Conservation (phyloP, 768 basidiomycete species). For the Lactarius quietus region DNA sequence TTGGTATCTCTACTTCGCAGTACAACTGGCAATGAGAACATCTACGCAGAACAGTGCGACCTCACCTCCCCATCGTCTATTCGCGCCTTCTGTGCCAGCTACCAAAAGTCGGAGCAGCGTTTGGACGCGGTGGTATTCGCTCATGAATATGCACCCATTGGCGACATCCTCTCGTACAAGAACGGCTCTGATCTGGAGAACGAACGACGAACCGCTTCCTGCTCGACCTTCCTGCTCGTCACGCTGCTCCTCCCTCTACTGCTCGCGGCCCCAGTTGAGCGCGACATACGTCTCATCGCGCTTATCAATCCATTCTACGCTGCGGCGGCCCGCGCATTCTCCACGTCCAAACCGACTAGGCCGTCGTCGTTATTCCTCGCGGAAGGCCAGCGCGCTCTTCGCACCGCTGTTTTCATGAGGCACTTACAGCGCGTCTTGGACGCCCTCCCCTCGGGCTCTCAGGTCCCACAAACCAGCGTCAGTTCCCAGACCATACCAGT, state of each 20-base stretch:
- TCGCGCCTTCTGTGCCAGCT: slow-evolving; percentile 62
- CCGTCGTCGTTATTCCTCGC: slow-evolving; percentile 39
- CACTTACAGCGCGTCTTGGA: slow-evolving; percentile 86
- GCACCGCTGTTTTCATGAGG: slow-evolving; percentile 58
- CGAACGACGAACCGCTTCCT: slow-evolving; percentile 45
- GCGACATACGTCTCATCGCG: slow-evolving; percentile 86
- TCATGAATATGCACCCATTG: slow-evolving; percentile 72
- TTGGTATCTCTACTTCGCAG: slow-evolving; percentile 64
- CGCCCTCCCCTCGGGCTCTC: slow-evolving; percentile 64
- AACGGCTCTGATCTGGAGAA: slow-evolving; percentile 32
- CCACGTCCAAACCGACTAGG: slow-evolving; percentile 31
- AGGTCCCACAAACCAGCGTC: slow-evolving; percentile 42
- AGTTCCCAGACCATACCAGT: slow-evolving; percentile 34
- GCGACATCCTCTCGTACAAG: slow-evolving; percentile 38
- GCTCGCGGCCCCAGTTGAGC: slow-evolving; percentile 78
- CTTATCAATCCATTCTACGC: slow-evolving; percentile 89
- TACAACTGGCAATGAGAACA: slow-evolving; percentile 67
- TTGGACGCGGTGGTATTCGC: slow-evolving; percentile 77
- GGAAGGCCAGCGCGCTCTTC: slow-evolving; percentile 65
- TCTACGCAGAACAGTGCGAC: slow-evolving; percentile 80
- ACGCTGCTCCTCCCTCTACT: slow-evolving; percentile 78
- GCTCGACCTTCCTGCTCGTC: slow-evolving; percentile 74
- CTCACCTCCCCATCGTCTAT: slow-evolving; percentile 62
- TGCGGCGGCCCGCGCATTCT: slow-evolving; percentile 55
- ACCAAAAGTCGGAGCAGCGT: slow-evolving; percentile 59